These are phyloP conservation scores for Trifolium fragiferum DNA, from an alignment of 306 rosid species.

Conservation along the genomic window DNA sequence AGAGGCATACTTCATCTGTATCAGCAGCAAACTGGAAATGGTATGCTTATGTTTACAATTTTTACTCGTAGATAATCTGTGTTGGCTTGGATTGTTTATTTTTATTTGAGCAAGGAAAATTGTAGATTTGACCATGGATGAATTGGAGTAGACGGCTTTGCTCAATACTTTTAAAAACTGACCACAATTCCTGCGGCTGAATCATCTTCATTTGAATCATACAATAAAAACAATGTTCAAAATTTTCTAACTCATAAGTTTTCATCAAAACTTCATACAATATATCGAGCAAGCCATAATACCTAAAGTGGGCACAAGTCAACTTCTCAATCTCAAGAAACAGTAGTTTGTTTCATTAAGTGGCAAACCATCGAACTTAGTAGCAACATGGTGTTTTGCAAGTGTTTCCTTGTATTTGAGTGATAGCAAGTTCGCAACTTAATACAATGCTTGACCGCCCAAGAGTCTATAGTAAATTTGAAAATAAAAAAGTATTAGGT, in stretches of 20 bases:
- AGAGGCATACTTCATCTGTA: constrained; percentile 82
- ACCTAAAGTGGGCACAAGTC: background rate
- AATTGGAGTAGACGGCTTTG: constrained; percentile 6
- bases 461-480: background rate
- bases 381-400: background rate
- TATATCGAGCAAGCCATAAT: background rate
- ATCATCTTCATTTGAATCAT: background rate
- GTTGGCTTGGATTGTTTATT: constrained; percentile 21
- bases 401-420: constrained; percentile 2
- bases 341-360: constrained; percentile 9
- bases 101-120: background rate
- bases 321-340: background rate
- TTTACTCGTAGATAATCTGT: constrained; percentile 15
- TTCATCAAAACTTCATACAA: background rate
- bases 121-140: constrained; percentile 14
- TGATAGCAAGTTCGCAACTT: background rate
- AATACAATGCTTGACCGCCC: background rate
- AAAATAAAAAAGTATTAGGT: background rate
- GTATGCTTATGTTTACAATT: constrained; percentile 56
- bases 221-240: background rate
- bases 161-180: background rate
- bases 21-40: constrained; percentile 81
- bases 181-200: background rate
- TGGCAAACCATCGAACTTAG: background rate
- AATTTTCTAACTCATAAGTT: background rate